These are phyloP conservation scores for Saccharomycopsis synnaedendra DNA, from an alignment of 805 yeast genomes.

Conservation along the genomic window DNA sequence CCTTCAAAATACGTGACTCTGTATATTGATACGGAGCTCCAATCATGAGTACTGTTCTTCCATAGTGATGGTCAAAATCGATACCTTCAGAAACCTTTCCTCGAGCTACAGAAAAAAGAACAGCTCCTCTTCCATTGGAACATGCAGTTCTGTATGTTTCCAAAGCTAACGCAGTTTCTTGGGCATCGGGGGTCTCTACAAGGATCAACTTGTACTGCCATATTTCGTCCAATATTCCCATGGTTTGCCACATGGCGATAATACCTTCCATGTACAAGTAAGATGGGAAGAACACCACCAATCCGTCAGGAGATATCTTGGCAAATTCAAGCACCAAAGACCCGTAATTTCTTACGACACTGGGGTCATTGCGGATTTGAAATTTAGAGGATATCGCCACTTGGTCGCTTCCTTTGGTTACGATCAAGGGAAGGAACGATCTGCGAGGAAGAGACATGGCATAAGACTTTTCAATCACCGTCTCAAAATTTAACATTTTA, in stretches of 20 bases:
- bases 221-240: conserved; percentile 96
- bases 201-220: conserved; percentile 94
- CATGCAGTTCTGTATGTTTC: conserved; percentile 96
- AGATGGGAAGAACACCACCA: conserved; percentile 96
- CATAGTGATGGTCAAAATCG: conserved; percentile 98
- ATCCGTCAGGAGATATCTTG: conserved; percentile 93
- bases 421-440: conserved; percentile 89
- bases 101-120: conserved; percentile 92
- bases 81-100: conserved; percentile 98
- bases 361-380: conserved; percentile 95
- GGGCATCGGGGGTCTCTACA: conserved; percentile 98
- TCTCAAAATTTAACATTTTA: conserved; percentile 85
- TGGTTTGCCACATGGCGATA: conserved; percentile 96
- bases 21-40: conserved; percentile 99
- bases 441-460: conserved; percentile 91
- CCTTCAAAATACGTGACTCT: conserved; percentile 90
- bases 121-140: conserved; percentile 95
- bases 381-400: conserved; percentile 94
- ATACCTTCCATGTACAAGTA: conserved; percentile 97
- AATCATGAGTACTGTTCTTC: conserved; percentile 94
- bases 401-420: conserved; percentile 96
- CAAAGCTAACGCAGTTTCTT: conserved; percentile 89
- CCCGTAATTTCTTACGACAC: conserved; percentile 95
- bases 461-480: conserved; percentile 89
- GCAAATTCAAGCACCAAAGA: conserved; percentile 84